A percentile compares a stretch with the other conserved stretches of the same genome.
phyloP scores from a whole-genome alignment of 371 early-diverging fungal genomes.

The Mortierella sp. region DNA sequence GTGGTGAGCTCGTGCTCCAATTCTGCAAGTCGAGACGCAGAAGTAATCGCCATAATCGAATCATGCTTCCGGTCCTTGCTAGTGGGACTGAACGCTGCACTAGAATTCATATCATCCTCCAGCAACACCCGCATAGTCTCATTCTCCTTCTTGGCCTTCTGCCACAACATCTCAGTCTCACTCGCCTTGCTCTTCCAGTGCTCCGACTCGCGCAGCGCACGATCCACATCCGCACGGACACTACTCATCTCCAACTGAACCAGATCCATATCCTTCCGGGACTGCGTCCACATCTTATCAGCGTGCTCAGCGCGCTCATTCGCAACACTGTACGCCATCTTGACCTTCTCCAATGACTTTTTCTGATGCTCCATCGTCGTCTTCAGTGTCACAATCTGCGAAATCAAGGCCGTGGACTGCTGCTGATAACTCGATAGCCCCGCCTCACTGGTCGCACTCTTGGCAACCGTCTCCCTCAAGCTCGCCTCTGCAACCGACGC shows the following conservation, averaged over 20 bases:
- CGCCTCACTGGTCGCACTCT: slow-evolving; percentile 52
- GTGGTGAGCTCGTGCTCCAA: slow-evolving; percentile 63
- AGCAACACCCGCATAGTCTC: slow-evolving; percentile 41
- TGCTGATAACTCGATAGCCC: slow-evolving; percentile 56
- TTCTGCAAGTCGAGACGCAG: slow-evolving; percentile 59
- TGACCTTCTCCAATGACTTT: slow-evolving; percentile 58
- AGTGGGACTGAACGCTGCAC: slow-evolving; percentile 7
- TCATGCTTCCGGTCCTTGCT: slow-evolving; percentile 55
- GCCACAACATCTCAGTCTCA: slow-evolving; percentile 53
- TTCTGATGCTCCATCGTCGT: slow-evolving; percentile 59
- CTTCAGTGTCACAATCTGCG: slow-evolving; percentile 50
- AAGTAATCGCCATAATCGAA: slow-evolving; percentile 50
- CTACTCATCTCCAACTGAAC: slow-evolving; percentile 34
- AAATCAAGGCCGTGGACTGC: slow-evolving; percentile 35
- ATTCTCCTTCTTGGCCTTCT: slow-evolving; percentile 52
- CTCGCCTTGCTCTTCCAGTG: slow-evolving; percentile 48
- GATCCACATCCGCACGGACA: slow-evolving; percentile 41
- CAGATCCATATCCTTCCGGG: slow-evolving; percentile 51
- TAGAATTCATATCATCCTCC: slow-evolving; percentile 49
- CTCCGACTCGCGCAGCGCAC: slow-evolving; percentile 40
- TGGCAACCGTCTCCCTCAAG: slow-evolving; percentile 59
- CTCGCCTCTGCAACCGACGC: slow-evolving; percentile 63
- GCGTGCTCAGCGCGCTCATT: slow-evolving; percentile 59
- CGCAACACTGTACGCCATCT: slow-evolving; percentile 53
- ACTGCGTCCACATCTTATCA: slow-evolving; percentile 56